Conservation (phyloP, 768 basidiomycete species). For the Termitomyces sp. region DNA sequence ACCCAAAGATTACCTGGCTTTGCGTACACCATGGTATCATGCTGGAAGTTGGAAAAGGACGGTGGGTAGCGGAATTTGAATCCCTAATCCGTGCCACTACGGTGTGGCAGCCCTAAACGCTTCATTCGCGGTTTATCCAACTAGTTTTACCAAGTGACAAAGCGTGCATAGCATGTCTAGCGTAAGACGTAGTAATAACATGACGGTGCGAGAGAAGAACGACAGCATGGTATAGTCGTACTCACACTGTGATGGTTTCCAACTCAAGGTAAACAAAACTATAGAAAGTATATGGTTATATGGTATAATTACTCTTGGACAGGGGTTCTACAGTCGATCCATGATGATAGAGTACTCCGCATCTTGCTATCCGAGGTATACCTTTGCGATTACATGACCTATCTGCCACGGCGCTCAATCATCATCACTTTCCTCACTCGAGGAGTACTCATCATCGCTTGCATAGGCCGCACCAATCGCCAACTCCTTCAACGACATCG, state of each 20-base stretch:
- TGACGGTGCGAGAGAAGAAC: too few species aligned
- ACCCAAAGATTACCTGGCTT: too few species aligned
- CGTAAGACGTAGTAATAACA: too few species aligned
- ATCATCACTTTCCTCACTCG: constrained; percentile 53
- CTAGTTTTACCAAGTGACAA: too few species aligned
- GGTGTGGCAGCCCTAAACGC: too few species aligned
- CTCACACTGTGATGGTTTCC: not conserved
- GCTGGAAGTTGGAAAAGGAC: too few species aligned
- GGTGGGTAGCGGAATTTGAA: too few species aligned
- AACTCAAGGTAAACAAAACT: not conserved
- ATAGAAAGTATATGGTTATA: constrained; percentile 4
- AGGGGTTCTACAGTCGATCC: not conserved
- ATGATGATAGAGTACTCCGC: not conserved
- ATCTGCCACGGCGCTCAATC: constrained; percentile 25
- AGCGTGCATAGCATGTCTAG: too few species aligned
- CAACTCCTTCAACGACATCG: constrained; percentile 14
- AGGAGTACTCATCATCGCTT: constrained; percentile 44
- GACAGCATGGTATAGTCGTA: too few species aligned
- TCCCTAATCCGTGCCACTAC: too few species aligned
- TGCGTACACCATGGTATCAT: too few species aligned
- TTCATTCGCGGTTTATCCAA: too few species aligned
- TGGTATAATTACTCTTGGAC: not conserved
- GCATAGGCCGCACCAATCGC: constrained; percentile 19
- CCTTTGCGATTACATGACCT: not conserved
- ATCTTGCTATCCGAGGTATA: not conserved